Evolutionary conservation across 2,329 filamentous ascomycete species (phyloP).

Genomic region (Monilinia fructicola): DNA sequence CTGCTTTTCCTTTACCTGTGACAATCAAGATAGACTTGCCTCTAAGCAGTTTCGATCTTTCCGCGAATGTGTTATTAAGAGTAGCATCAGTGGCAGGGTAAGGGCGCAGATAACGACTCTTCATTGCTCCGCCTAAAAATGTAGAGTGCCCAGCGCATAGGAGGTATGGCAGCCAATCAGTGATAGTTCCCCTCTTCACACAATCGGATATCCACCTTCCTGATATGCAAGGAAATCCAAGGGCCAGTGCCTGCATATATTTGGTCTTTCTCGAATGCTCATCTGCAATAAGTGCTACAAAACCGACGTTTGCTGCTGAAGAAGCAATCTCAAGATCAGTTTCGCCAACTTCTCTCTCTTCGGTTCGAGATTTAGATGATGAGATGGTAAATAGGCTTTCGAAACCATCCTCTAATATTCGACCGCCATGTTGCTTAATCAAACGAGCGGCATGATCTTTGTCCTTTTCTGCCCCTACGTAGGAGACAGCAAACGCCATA

Average conservation of each 20-base stretch:
- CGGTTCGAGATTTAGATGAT: constrained; percentile 27
- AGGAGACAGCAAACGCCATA: constrained; percentile 88
- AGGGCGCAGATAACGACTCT: constrained; percentile 66
- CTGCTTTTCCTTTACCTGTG: constrained; percentile 60
- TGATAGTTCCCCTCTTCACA: constrained; percentile 56
- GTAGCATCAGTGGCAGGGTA: constrained; percentile 59
- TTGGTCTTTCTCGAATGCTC: constrained; percentile 83
- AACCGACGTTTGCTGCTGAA: constrained; percentile 59
- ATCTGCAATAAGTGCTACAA: constrained; percentile 84
- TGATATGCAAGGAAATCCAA: constrained; percentile 83
- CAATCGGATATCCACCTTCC: constrained; percentile 79
- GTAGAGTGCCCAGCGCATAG: constrained; percentile 80
- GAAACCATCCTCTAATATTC: constrained; percentile 72
- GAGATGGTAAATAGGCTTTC: constrained; percentile 68
- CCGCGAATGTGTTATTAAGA: constrained; percentile 56
- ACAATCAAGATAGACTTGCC: constrained; percentile 71
- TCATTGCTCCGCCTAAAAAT: constrained; percentile 72
- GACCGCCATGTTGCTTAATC: constrained; percentile 71
- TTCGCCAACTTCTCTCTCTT: constrained; percentile 26
- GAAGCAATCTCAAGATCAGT: constrained; percentile 54
- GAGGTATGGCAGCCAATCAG: constrained; percentile 79
- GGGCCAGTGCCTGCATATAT: constrained; percentile 89
- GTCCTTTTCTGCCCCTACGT: constrained; percentile 54
- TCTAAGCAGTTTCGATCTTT: constrained; percentile 62
- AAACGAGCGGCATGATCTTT: constrained; percentile 58